Percentiles rank a stretch among this genome's conserved stretches.
Conservation (phyloP, 2,329 filamentous ascomycete species). For the Aspergillus hortae region DNA sequence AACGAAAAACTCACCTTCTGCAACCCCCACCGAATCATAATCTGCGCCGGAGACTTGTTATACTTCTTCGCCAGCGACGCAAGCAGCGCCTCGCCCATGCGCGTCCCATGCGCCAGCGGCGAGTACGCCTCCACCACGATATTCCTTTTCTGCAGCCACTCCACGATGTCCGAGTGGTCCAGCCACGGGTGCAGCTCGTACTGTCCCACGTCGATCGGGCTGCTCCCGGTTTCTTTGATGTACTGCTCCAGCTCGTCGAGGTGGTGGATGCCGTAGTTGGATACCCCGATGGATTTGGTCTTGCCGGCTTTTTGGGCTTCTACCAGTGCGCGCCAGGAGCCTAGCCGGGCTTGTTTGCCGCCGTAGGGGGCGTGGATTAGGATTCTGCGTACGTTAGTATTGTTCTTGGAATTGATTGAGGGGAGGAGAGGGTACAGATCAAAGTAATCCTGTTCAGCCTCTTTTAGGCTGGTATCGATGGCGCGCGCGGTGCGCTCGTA, state of each 20-base stretch:
- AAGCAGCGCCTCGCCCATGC: constrained; percentile 66
- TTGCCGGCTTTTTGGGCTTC: constrained; percentile 72
- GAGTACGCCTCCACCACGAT: constrained; percentile 78
- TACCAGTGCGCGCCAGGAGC: constrained; percentile 73
- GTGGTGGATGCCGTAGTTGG: constrained; percentile 74
- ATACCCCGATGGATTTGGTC: constrained; percentile 68
- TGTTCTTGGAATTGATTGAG: background rate
- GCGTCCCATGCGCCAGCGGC: constrained; percentile 67
- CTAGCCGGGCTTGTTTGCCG: constrained; percentile 62
- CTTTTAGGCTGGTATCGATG: constrained; percentile 59
- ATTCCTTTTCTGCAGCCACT: constrained; percentile 61
- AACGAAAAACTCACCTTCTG: constrained; percentile 62
- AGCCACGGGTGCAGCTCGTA: constrained; percentile 83
- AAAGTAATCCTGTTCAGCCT: constrained; percentile 68
- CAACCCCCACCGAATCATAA: constrained; percentile 74
- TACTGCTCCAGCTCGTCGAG: constrained; percentile 59
- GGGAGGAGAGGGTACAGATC: constrained; percentile 54
- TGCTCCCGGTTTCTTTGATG: constrained; percentile 58
- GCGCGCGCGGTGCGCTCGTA: constrained; percentile 67
- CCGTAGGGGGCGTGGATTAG: constrained; percentile 77
- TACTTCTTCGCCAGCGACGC: constrained; percentile 64
- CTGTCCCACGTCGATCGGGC: constrained; percentile 71
- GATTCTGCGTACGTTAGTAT: constrained; percentile 35
- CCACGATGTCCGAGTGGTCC: constrained; percentile 63
- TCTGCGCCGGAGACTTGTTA: constrained; percentile 65